phyloP scores from a whole-genome alignment of 2,329 filamentous ascomycete species.

The Cercospora nicotianae region DNA sequence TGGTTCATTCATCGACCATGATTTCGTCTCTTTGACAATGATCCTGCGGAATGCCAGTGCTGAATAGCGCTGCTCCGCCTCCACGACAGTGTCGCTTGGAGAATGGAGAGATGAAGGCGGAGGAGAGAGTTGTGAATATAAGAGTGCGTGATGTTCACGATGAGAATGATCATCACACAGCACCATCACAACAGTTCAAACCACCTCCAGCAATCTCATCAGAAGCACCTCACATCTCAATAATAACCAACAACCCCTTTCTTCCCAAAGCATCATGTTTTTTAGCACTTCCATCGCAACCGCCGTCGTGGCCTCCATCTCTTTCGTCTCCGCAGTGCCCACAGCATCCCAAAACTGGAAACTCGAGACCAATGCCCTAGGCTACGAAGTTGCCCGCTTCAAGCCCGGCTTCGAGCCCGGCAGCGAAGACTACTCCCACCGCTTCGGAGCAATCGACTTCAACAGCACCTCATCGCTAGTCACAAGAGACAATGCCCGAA shows the following conservation, averaged over 20 bases:
- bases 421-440: constrained; percentile 4
- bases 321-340: not conserved
- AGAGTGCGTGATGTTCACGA: not conserved
- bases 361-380: constrained; percentile 4
- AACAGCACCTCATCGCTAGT: constrained; percentile 1
- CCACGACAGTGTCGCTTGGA: not conserved
- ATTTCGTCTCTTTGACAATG: not conserved
- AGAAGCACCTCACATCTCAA: not conserved
- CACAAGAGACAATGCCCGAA: not conserved
- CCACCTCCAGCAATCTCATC: not conserved
- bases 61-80: not conserved
- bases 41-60: not conserved
- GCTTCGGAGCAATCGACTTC: constrained; percentile 1
- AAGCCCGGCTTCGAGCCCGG: constrained; percentile 10
- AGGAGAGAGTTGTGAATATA: not conserved
- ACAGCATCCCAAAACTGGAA: constrained; percentile 5
- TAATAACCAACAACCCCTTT: not conserved
- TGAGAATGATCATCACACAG: not conserved
- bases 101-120: not conserved
- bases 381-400: constrained; percentile 6
- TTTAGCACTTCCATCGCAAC: not conserved
- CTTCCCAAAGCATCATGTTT: not conserved
- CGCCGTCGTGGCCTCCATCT: not conserved
- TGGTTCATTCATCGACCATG: not conserved
- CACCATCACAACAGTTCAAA: not conserved